Conservation (phyloP, 1,284 basidiomycete species). For the Cryptococcus jaspeensis region DNA sequence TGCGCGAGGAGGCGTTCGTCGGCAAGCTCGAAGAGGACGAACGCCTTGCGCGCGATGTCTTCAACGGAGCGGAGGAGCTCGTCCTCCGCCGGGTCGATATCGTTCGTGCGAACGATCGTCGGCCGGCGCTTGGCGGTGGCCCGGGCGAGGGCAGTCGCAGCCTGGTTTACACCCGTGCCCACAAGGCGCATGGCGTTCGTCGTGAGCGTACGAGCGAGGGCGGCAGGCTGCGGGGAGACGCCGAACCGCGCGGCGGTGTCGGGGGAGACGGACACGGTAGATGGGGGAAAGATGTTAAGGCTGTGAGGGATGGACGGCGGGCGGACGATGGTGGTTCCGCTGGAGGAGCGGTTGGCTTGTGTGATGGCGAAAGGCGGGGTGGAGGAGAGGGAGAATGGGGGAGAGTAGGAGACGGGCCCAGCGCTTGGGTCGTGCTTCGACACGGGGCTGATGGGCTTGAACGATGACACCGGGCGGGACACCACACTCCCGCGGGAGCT, state of each 20-base stretch:
- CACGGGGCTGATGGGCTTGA: constrained; percentile 30
- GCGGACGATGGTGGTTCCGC: constrained; percentile 21
- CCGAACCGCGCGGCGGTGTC: constrained; percentile 28
- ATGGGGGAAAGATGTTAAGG: constrained; percentile 40
- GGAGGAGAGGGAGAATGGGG: constrained; percentile 51
- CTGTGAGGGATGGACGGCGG: constrained; percentile 36
- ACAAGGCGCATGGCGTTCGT: constrained; percentile 89
- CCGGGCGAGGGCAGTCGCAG: constrained; percentile 42
- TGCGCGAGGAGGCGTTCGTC: constrained; percentile 76
- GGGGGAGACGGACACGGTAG: constrained; percentile 12
- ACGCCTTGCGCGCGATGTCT: constrained; percentile 91
- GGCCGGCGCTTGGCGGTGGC: constrained; percentile 40
- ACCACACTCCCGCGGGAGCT: constrained; percentile 47
- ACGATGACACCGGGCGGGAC: constrained; percentile 44
- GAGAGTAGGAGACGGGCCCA: constrained; percentile 47
- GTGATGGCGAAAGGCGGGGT: constrained; percentile 52
- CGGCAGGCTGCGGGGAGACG: constrained; percentile 55
- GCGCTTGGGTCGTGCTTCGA: constrained; percentile 15
- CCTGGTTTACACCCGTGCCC: constrained; percentile 58
- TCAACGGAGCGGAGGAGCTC: constrained; percentile 72
- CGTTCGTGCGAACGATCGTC: constrained; percentile 31
- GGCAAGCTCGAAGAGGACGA: constrained; percentile 87
- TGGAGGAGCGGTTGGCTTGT: constrained; percentile 17
- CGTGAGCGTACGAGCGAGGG: constrained; percentile 79
- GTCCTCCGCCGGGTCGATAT: constrained; percentile 72